Evolutionary conservation across 78 protist genomes (phyloP).

Genomic region (Parvularia atlantis): DNA sequence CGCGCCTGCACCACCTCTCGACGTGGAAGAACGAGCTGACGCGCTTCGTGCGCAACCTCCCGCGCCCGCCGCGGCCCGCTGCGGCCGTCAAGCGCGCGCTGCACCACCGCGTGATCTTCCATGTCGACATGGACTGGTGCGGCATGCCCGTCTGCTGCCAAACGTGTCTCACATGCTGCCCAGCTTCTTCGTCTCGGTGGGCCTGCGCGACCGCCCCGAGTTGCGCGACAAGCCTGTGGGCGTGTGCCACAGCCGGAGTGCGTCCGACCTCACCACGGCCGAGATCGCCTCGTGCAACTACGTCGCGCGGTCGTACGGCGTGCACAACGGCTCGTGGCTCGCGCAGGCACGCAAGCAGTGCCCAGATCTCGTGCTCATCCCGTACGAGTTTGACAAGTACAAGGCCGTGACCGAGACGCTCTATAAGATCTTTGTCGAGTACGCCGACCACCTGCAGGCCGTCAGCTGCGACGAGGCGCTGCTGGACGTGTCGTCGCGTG

Average conservation of each 20-base stretch:
- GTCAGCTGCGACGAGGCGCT: conserved; percentile 26
- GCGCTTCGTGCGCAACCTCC: background rate
- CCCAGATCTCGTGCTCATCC: conserved; percentile 4
- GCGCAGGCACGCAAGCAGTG: background rate
- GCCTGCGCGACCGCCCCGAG: background rate
- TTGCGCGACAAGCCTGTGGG: conserved; percentile 12
- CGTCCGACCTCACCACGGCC: background rate
- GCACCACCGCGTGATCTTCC: background rate
- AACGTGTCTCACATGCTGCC: too few relatives aligned
- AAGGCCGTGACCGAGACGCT: background rate
- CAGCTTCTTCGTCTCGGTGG: conserved; percentile 18
- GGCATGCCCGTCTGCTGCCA: too few relatives aligned
- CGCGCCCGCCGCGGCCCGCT: background rate
- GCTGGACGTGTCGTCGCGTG: conserved; percentile 6
- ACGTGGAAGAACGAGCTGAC: background rate
- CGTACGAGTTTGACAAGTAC: conserved; percentile 23
- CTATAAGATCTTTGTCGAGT: background rate
- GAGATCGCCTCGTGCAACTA: conserved; percentile 21
- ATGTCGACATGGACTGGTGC: conserved; percentile 24
- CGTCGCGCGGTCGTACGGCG: conserved; percentile 13
- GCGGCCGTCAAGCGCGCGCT: background rate
- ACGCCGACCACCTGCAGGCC: background rate
- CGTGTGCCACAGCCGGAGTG: too few relatives aligned
- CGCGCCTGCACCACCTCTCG: conserved; percentile 1
- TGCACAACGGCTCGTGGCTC: conserved; percentile 19